A percentile compares a stretch with the other conserved stretches of the same genome.
Conservation (phyloP, 306 rosid genomes). For the Malus sylvestris region DNA sequence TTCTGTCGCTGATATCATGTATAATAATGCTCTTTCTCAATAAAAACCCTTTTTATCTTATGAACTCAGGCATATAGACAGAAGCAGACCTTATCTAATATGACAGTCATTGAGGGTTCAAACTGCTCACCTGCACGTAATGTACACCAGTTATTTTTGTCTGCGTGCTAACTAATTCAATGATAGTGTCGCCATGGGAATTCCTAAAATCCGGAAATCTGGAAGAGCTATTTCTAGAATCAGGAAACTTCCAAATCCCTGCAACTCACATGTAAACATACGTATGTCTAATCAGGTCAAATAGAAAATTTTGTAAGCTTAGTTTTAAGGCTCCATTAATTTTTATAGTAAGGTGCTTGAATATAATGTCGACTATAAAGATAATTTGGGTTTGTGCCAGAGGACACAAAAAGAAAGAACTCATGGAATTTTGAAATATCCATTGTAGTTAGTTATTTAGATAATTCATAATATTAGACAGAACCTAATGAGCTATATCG, state of each 20-base stretch:
- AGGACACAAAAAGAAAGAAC: too few species aligned
- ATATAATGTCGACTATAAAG: too few species aligned
- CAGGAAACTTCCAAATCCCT: constrained; percentile 88
- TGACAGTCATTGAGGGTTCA: not conserved
- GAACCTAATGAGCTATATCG: not conserved
- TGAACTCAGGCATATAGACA: not conserved
- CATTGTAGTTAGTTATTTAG: not conserved
- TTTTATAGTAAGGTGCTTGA: too few species aligned
- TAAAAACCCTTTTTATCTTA: not conserved
- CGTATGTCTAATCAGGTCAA: constrained; percentile 11
- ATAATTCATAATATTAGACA: not conserved
- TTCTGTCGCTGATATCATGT: not conserved
- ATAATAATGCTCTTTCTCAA: not conserved
- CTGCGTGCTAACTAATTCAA: constrained; percentile 82
- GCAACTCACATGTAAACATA: constrained; percentile 34
- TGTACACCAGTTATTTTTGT: constrained; percentile 95
- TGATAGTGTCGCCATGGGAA: constrained; percentile 68
- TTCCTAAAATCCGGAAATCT: constrained; percentile 80
- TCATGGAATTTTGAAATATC: not conserved
- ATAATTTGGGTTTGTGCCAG: too few species aligned
- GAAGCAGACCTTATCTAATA: not conserved
- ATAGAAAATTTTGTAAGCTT: not conserved
- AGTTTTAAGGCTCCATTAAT: too few species aligned
- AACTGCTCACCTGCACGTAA: constrained; percentile 85
- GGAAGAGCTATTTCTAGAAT: constrained; percentile 64